Conservation (phyloP, 257 asterid genomes). For the Solanum arcanum region DNA sequence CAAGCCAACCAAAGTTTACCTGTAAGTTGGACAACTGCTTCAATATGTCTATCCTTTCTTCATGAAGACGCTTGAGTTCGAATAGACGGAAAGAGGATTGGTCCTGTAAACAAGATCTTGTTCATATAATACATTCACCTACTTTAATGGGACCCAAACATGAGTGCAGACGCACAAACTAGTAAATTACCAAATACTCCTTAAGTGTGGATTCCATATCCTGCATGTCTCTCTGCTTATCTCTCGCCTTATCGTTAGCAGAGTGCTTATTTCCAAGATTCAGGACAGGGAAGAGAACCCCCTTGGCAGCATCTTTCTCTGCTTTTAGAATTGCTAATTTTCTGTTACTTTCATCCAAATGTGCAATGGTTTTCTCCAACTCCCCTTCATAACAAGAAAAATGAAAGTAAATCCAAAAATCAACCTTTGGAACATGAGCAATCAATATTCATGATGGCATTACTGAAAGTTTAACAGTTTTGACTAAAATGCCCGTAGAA, state of each 20-base stretch:
- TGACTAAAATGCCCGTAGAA: not conserved
- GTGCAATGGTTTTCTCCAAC: slow-evolving; percentile 45
- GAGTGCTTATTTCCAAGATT: slow-evolving; percentile 45
- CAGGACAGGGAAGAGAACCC: slow-evolving; percentile 33
- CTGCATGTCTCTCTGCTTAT: slow-evolving; percentile 64
- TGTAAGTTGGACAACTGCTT: slow-evolving; percentile 62
- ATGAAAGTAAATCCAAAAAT: not conserved
- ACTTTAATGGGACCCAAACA: slow-evolving; percentile 4
- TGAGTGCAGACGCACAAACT: slow-evolving; percentile 4
- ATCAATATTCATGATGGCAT: not conserved
- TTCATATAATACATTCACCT: not conserved
- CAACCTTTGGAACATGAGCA: not conserved
- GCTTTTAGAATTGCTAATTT: slow-evolving; percentile 60
- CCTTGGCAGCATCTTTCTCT: slow-evolving; percentile 58
- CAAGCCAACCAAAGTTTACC: slow-evolving; percentile 33
- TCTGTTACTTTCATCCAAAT: slow-evolving; percentile 72
- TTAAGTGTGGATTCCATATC: slow-evolving; percentile 67
- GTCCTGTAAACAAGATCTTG: slow-evolving; percentile 29
- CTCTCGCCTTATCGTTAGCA: slow-evolving; percentile 45
- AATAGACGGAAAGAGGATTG: slow-evolving; percentile 49
- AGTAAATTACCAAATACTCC: slow-evolving; percentile 57
- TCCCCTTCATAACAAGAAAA: slow-evolving; percentile 50
- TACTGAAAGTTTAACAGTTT: not conserved
- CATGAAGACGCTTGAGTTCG: slow-evolving; percentile 75
- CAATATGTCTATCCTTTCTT: slow-evolving; percentile 67